Base-by-base conservation (phyloP, 208 protist species). In the Trichomonas tenax region DNA sequence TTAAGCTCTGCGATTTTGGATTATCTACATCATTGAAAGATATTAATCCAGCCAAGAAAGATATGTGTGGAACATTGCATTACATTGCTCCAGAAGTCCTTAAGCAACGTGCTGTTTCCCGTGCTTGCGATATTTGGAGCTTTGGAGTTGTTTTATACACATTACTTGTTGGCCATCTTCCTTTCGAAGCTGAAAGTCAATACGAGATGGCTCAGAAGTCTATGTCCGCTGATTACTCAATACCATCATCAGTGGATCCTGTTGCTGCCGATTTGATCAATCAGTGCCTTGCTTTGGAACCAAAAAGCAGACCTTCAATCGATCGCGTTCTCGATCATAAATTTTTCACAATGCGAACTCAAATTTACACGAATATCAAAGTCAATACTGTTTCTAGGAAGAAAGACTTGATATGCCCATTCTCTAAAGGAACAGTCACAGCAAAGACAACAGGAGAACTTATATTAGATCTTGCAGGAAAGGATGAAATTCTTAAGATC, bases 1-100 rank as follows among this genome's bases (percentile, higher is more conserved):
- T 93, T 17, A 93, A 93, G 38, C 36, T 93, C 34, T 93, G 86
- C 26, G 86, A 93, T 93, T 93, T 93, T 51, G 86, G 86, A 34
- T 38, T 93, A 8, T 23, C 86, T 17, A 93, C 86, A 14, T 58
- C 34, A 44, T 58, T 40, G 10, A 93, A 41, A 17, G 41, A 41
- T 38, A 21, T 93, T 34, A 93, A 93, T 2, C 44, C 44, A 38
- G 31, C 41, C 17, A 44, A 51, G 17, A 93, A 93, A 10, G 17
- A 41, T 38, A 93, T 93, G 14, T 48, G 44, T 44, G 86, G 86
- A 51, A 93, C 86, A 38, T 15, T 93, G 0, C 41, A 93, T 38
- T 93, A 93, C 34, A 93, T 93, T 93, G 41, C 86, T 17, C 86
- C 86, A 48, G 86, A 93, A 93, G 45, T 93, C 17, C 44, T 40